phyloP scores from a whole-genome alignment of 495 filamentous ascomycete genomes.

The Aspergillus panamensis region DNA sequence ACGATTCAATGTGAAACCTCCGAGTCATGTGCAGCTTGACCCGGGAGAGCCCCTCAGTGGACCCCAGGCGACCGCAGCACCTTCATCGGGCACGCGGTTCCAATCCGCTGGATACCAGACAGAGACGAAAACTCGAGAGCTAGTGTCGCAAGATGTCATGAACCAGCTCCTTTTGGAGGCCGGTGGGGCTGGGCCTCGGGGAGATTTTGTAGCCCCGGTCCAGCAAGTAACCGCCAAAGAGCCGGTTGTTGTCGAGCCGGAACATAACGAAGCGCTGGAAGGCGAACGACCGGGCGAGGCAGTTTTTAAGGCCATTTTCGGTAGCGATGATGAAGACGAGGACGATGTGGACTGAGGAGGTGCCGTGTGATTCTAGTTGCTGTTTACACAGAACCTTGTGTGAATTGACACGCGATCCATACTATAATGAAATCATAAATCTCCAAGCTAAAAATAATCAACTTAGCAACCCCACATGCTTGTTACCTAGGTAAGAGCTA shows the following conservation, averaged over 20 bases:
- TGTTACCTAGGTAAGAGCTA: background rate
- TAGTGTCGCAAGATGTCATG: slow-evolving; percentile 43
- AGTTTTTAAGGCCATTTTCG: slow-evolving; percentile 94
- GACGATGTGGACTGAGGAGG: slow-evolving; percentile 38
- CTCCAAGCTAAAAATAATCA: background rate
- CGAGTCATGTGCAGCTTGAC: slow-evolving; percentile 65
- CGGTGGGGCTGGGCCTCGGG: slow-evolving; percentile 14
- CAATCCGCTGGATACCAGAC: slow-evolving; percentile 37
- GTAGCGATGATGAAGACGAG: slow-evolving; percentile 77
- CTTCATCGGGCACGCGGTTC: slow-evolving; percentile 30
- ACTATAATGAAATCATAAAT: no score
- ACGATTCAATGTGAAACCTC: slow-evolving; percentile 79
- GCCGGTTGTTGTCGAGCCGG: slow-evolving; percentile 59
- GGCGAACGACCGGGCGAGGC: slow-evolving; percentile 76
- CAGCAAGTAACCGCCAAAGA: slow-evolving; percentile 15
- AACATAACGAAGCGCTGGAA: slow-evolving; percentile 83
- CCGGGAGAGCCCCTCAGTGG: slow-evolving; percentile 34
- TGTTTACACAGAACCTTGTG: background rate
- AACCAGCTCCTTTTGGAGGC: slow-evolving; percentile 36
- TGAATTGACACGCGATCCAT: no score
- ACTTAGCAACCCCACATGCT: background rate
- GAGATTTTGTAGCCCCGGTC: slow-evolving; percentile 12
- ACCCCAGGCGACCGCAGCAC: slow-evolving; percentile 14
- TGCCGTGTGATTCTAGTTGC: background rate
- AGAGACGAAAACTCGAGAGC: slow-evolving; percentile 29